Evolutionary conservation across 495 filamentous ascomycete species (phyloP).

Genomic region (Neurospora tetrasperma): DNA sequence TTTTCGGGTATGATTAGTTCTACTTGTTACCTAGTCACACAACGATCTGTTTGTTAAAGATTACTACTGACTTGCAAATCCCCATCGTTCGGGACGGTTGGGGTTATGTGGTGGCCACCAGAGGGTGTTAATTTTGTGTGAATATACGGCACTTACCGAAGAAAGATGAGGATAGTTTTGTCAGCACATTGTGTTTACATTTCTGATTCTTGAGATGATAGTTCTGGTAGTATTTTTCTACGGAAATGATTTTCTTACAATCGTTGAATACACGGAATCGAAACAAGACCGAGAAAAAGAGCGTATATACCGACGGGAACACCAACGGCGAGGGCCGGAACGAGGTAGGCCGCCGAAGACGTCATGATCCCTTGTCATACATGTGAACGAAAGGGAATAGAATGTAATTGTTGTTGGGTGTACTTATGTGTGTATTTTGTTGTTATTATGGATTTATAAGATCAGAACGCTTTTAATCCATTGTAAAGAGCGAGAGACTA

Average conservation of each 20-base stretch:
- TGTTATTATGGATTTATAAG: background rate
- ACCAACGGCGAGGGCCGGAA: constrained; percentile 31
- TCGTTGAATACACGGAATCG: constrained; percentile 43
- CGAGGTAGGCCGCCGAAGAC: constrained; percentile 7
- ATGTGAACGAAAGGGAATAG: background rate
- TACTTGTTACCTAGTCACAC: no score
- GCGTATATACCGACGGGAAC: constrained; percentile 31
- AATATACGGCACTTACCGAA: constrained; percentile 43
- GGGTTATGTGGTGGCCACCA: constrained; percentile 52
- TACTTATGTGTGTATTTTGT: background rate
- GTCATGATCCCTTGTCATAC: background rate
- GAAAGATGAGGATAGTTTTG: background rate
- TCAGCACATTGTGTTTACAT: background rate
- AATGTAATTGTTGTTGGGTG: no score
- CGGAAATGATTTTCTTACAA: background rate
- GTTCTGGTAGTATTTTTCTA: background rate
- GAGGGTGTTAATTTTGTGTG: constrained; percentile 58
- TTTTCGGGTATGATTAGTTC: background rate
- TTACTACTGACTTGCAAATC: constrained; percentile 58
- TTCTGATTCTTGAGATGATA: background rate
- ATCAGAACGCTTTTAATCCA: background rate
- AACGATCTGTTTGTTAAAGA: background rate
- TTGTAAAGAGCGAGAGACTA: background rate
- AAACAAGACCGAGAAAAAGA: constrained; percentile 35
- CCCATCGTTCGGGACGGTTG: constrained; percentile 65